phyloP scores from a whole-genome alignment of 495 filamentous ascomycete species.

The Penicillium roqueforti region DNA sequence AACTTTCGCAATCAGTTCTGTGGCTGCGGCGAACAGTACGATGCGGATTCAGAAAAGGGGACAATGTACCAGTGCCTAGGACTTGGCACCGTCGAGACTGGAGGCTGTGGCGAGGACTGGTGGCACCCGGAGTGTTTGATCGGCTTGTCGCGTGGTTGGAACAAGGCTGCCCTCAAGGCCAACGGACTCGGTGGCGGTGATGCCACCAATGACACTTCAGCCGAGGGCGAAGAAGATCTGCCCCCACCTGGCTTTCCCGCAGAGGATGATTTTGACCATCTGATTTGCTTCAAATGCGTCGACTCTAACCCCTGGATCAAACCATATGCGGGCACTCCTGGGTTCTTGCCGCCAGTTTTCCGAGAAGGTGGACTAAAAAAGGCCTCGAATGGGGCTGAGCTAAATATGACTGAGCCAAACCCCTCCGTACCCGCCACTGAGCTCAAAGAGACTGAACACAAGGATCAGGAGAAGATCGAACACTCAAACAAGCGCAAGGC shows the following conservation, averaged over 20 bases:
- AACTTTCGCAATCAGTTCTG: conserved; percentile 95
- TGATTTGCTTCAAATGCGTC: conserved; percentile 93
- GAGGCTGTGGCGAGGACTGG: conserved; percentile 98
- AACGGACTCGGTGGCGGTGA: conserved; percentile 36
- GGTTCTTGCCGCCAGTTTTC: conserved; percentile 73
- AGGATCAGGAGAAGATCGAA: conserved; percentile 11
- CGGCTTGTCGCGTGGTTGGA: conserved; percentile 60
- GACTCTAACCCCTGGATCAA: conserved; percentile 90
- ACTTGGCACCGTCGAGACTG: conserved; percentile 70
- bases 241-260: conserved; percentile 79
- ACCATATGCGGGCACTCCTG: conserved; percentile 74
- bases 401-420: background rate
- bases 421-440: background rate
- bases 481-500: conserved; percentile 72
- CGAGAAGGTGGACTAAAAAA: conserved; percentile 30
- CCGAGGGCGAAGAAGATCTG: conserved; percentile 52
- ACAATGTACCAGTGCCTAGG: conserved; percentile 99
- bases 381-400: background rate
- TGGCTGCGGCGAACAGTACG: conserved; percentile 80
- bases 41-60: conserved; percentile 79
- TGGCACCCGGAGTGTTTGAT: conserved; percentile 95
- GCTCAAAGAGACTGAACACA: conserved; percentile 11
- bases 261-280: conserved; percentile 81
- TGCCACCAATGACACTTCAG: conserved; percentile 29
- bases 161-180: conserved; percentile 37